Conservation (phyloP, 2,329 filamentous ascomycete genomes). For the Fusarium mundagurra region DNA sequence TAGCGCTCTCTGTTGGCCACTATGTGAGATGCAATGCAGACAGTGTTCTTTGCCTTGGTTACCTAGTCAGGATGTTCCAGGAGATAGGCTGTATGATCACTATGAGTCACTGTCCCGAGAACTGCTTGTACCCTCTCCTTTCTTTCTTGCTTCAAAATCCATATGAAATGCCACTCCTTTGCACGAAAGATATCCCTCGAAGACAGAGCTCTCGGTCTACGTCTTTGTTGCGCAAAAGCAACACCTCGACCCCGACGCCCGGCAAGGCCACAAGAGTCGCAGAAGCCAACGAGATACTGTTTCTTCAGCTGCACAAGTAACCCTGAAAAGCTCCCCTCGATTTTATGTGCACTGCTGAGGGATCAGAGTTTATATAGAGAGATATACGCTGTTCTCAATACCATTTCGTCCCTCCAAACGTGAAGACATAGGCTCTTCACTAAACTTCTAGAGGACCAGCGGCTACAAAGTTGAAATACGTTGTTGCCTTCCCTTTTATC, state of each 20-base stretch:
- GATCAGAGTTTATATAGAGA: background rate
- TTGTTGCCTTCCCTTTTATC: background rate
- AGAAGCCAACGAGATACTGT: background rate
- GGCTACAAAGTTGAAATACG: rapidly evolving
- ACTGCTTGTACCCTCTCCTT: background rate
- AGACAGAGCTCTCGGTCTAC: too few relatives aligned
- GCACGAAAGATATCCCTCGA: too few relatives aligned
- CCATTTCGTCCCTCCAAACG: background rate
- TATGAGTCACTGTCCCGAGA: too few relatives aligned
- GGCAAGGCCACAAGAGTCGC: background rate
- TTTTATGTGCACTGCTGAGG: rapidly evolving
- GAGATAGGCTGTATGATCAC: background rate
- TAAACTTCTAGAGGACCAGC: background rate
- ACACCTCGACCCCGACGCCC: too few relatives aligned
- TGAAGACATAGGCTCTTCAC: background rate
- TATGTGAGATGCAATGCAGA: background rate
- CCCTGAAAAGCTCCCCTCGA: too few relatives aligned
- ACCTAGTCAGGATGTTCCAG: background rate
- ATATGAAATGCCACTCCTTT: rapidly evolving
- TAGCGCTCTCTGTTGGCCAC: background rate
- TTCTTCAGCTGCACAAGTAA: background rate
- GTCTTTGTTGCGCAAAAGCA: background rate
- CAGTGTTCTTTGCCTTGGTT: background rate
- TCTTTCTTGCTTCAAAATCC: too few relatives aligned
- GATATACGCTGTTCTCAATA: too few relatives aligned